Percentiles rank a stretch among this genome's conserved stretches.
Conservation (phyloP, 2,329 filamentous ascomycete species). For the Tolypocladium inflatum region DNA sequence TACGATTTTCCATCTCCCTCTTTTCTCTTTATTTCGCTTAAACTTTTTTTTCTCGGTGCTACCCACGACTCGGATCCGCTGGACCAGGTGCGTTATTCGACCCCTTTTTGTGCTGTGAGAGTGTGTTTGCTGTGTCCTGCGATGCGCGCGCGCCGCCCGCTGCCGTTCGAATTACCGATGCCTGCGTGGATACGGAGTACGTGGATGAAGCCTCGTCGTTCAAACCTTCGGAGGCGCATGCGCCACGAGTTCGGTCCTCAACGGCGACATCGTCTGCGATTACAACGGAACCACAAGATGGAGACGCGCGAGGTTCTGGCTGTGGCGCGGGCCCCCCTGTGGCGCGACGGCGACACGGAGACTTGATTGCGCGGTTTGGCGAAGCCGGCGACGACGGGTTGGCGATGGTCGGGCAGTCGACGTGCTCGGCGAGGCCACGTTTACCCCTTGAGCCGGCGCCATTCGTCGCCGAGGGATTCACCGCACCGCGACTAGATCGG, state of each 20-base stretch:
- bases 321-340: not conserved
- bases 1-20: not conserved
- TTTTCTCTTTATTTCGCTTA: not conserved
- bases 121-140: not conserved
- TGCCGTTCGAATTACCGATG: not conserved
- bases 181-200: not conserved
- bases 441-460: no score
- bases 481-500: not conserved
- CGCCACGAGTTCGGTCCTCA: not conserved
- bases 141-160: not conserved
- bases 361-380: not conserved
- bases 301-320: not conserved
- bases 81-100: not conserved
- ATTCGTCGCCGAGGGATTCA: not conserved
- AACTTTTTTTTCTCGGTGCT: not conserved
- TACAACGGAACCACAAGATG: not conserved
- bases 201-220: not conserved
- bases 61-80: not conserved
- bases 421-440: not conserved
- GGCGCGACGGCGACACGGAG: not conserved
- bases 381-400: not conserved
- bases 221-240: not conserved
- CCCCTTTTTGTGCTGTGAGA: not conserved
- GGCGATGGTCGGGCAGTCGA: not conserved
- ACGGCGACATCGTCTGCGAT: not conserved